Conservation (phyloP, 495 filamentous ascomycete species). For the Hypoxylon fuscum region DNA sequence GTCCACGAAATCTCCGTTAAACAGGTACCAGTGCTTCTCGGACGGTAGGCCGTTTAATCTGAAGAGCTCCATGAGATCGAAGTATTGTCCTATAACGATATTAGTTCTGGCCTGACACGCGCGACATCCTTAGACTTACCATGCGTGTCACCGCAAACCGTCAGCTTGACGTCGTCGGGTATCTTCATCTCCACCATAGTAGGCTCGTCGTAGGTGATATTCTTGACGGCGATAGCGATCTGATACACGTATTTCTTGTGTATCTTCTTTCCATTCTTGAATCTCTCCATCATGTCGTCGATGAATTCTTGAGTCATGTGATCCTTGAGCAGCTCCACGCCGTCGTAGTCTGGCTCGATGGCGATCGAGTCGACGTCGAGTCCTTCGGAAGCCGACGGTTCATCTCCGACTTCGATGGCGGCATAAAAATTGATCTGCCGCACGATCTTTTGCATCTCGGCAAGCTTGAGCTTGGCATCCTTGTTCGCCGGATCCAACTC, state of each 20-base stretch:
- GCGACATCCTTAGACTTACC: constrained; percentile 59
- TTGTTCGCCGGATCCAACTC: constrained; percentile 87
- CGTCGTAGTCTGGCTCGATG: constrained; percentile 87
- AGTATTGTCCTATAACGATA: constrained; percentile 81
- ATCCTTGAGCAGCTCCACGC: constrained; percentile 75
- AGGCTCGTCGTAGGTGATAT: constrained; percentile 88
- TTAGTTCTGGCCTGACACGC: constrained; percentile 25
- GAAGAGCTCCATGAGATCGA: constrained; percentile 96
- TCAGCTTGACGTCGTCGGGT: constrained; percentile 76
- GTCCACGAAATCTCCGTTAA: constrained; percentile 99
- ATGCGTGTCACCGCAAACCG: constrained; percentile 97
- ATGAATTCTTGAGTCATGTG: constrained; percentile 97
- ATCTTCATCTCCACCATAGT: constrained; percentile 98
- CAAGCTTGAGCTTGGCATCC: constrained; percentile 87
- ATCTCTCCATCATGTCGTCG: constrained; percentile 93
- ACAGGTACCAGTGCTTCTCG: constrained; percentile 89
- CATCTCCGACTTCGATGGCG: constrained; percentile 92
- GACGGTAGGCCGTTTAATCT: constrained; percentile 84
- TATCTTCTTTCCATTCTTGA: constrained; percentile 94
- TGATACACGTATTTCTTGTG: constrained; percentile 97
- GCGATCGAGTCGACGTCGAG: constrained; percentile 85
- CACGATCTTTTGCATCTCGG: constrained; percentile 92
- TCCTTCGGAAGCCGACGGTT: constrained; percentile 88
- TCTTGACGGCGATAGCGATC: constrained; percentile 88
- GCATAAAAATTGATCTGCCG: constrained; percentile 89